phyloP scores from a whole-genome alignment of 148 eudicot genomes.

The Simmondsia chinensis region DNA sequence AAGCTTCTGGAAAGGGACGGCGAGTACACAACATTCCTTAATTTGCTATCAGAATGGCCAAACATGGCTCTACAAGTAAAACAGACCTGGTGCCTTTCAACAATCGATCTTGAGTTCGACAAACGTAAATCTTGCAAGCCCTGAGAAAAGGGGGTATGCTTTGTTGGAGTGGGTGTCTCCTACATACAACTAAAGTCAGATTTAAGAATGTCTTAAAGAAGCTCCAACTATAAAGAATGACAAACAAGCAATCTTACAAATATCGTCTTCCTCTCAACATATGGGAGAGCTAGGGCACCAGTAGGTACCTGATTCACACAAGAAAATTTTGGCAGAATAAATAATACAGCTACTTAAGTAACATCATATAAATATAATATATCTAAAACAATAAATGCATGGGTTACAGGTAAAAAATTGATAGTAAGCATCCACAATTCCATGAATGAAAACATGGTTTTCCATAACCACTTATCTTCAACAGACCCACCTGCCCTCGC shows the following conservation, averaged over 20 bases:
- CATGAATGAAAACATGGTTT: too few species aligned
- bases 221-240: conserved; percentile 3
- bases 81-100: conserved; percentile 76
- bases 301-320: conserved; percentile 48
- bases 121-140: conserved; percentile 69
- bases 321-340: too few species aligned
- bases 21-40: too few species aligned
- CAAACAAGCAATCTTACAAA: conserved; percentile 43
- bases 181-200: conserved; percentile 14
- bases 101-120: conserved; percentile 58
- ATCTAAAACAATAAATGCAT: too few species aligned
- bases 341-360: too few species aligned
- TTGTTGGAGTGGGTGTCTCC: conserved; percentile 92
- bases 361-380: too few species aligned
- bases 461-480: too few species aligned
- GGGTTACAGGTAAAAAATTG: too few species aligned
- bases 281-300: conserved; percentile 48
- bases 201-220: conserved; percentile 1
- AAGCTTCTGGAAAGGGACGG: too few species aligned
- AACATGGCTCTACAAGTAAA: background rate
- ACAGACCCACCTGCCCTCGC: too few species aligned
- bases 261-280: conserved; percentile 44
- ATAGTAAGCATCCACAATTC: too few species aligned
- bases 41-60: background rate
- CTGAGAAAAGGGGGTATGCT: conserved; percentile 43